Percentiles rank a stretch among this genome's conserved stretches.
Conservation (phyloP, 176 grass and related monocot species). For the Oryza glumipatula region DNA sequence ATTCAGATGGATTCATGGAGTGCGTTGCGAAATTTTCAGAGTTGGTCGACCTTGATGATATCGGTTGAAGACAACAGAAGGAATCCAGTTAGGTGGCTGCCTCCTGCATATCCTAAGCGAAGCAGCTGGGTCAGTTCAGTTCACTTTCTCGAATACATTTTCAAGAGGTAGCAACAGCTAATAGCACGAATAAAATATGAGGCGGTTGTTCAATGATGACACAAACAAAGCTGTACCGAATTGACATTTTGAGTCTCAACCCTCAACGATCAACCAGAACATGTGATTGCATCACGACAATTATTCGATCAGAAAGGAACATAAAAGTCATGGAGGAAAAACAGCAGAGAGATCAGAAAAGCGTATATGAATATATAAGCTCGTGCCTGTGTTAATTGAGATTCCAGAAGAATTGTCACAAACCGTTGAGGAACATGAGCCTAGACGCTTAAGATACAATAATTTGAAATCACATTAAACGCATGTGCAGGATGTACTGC, state of each 20-base stretch:
- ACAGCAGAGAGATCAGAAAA: background rate
- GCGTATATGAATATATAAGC: background rate
- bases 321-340: background rate
- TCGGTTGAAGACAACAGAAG: background rate
- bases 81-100: background rate
- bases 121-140: background rate
- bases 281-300: conserved; percentile 3
- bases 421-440: background rate
- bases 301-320: conserved; percentile 1
- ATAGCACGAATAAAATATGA: background rate
- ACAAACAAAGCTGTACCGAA: background rate
- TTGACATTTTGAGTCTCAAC: conserved; percentile 2
- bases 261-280: conserved; percentile 10
- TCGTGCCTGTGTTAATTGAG: background rate
- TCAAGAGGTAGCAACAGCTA: conserved; percentile 6
- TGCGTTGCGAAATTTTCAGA: background rate
- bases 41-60: background rate
- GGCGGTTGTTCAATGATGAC: background rate
- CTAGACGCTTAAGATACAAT: background rate
- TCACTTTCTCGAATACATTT: background rate
- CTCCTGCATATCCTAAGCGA: background rate
- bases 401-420: background rate
- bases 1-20: background rate
- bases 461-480: conserved; percentile 14
- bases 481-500: conserved; percentile 3